Evolutionary conservation across 2,329 filamentous ascomycete genomes (phyloP), one percentile per base, ranked within the genome.

Genomic region (Diplodia mutila): DNA sequence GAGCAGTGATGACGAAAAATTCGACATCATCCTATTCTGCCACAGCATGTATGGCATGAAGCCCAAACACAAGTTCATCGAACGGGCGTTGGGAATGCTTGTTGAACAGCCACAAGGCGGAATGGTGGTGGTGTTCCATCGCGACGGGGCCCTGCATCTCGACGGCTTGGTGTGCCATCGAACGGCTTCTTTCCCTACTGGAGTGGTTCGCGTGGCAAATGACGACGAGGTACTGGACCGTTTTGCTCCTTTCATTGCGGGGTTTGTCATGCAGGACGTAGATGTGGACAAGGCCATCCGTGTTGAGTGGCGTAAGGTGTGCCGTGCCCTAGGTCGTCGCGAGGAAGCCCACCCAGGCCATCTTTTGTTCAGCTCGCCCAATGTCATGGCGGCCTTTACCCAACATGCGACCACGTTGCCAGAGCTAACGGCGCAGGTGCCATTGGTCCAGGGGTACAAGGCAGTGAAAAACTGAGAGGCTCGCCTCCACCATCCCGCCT

Each of bases 11-110:
- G 27, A 76, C 39, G 73, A 80, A 27, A 82, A 78, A 68, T 89
- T 83, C 71, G 82, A 90, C 69, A 14, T 89, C 49, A 74, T 90
- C 21, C 72, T 90, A 4, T 87, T 90, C 75, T 89, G 86, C 70
- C 87, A 89, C 73, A 88, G 87, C 77, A 83, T 89, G 83, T 89
- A 89, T 70, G 86, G 85, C 68, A 85, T 89, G 83, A 80, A 79
- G 0, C 79, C 80, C 2, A 85, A 86, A 70, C 71, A 69, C n/a
- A 73, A 18, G 1, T 81, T 80, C 68, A 82, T 90, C 69, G 73
- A 83, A 72, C 71, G 69, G 21, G 81, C 84, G 1, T 72, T 89
- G 9, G 71, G 74, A 21, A 79, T 86, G 80, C 84, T 89, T 39
- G 74, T 70, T 69, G 70, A 79, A 66, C 67, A 71, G 39, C 74